Evolutionary conservation across 305 asterid genomes (phyloP).

Genomic region (Solanum hybrid): DNA sequence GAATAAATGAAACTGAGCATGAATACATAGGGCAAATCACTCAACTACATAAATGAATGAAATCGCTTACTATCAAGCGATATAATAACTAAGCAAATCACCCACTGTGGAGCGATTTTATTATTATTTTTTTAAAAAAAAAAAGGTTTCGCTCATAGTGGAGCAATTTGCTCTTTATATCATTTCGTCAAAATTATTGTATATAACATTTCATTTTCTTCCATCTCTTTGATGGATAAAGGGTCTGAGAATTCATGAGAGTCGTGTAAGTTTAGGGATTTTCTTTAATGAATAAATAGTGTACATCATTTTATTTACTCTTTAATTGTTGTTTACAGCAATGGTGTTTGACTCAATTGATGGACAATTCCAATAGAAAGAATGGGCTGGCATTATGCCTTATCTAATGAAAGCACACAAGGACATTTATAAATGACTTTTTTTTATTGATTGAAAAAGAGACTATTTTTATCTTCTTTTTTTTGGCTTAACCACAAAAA

Average conservation of each 20-base stretch:
- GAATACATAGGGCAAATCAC: background rate
- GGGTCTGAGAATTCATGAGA: background rate
- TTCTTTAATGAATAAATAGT: background rate
- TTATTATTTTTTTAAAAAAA: too few species aligned
- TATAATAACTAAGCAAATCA: background rate
- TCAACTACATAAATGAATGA: background rate
- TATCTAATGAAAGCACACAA: too few species aligned
- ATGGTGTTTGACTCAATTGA: background rate
- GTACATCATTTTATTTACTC: background rate
- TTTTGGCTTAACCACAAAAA: background rate
- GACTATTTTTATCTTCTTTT: too few species aligned
- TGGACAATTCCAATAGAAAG: too few species aligned
- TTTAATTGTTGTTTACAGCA: slow-evolving; percentile 1
- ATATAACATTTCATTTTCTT: background rate
- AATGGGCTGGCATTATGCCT: background rate
- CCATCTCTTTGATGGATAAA: background rate
- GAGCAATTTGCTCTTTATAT: background rate
- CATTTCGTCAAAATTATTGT: background rate
- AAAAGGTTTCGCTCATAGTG: background rate
- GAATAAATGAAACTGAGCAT: background rate
- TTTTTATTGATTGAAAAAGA: background rate
- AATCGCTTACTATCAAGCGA: background rate
- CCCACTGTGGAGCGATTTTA: background rate
- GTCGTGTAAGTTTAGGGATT: background rate
- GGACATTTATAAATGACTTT: background rate